Percentiles rank a stretch among this genome's conserved stretches.
Evolutionary conservation across 108 stramenopile species (phyloP).

Genomic region (Skeletonema tropicum): DNA sequence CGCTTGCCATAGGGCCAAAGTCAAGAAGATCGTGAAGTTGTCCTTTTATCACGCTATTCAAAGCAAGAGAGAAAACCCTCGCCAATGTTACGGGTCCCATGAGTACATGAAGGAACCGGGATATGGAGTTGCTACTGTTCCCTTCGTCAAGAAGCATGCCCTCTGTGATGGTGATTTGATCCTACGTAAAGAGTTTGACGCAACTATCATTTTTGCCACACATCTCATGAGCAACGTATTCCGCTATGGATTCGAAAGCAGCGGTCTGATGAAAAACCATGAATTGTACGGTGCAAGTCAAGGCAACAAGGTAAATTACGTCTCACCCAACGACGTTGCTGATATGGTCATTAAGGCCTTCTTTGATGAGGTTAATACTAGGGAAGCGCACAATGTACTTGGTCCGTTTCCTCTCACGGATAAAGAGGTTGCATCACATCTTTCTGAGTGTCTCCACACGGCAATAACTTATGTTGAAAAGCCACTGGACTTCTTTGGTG

Average conservation of each 20-base stretch:
- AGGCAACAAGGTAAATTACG: slow-evolving; percentile 55
- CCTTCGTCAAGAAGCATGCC: slow-evolving; percentile 48
- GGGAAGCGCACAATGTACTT: slow-evolving; percentile 30
- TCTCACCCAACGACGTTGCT: slow-evolving; percentile 55
- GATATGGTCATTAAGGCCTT: slow-evolving; percentile 40
- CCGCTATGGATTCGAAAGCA: slow-evolving; percentile 3
- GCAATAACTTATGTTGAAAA: slow-evolving; percentile 46
- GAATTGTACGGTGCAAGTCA: slow-evolving; percentile 45
- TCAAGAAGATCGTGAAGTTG: slow-evolving; percentile 47
- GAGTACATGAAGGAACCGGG: slow-evolving; percentile 9
- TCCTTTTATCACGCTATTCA: slow-evolving; percentile 49
- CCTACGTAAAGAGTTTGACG: slow-evolving; percentile 19
- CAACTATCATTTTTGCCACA: slow-evolving; percentile 46
- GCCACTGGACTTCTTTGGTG: slow-evolving; percentile 26
- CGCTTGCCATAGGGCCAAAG: slow-evolving; percentile 43
- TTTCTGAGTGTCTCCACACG: slow-evolving; percentile 37
- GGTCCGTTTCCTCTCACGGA: slow-evolving; percentile 46
- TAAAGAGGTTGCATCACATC: slow-evolving; percentile 40
- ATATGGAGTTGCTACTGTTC: slow-evolving; percentile 32
- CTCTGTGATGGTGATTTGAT: slow-evolving; percentile 45
- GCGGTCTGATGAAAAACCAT: slow-evolving; percentile 28
- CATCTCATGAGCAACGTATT: slow-evolving; percentile 56
- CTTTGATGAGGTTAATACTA: slow-evolving; percentile 31
- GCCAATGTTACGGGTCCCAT: slow-evolving; percentile 18
- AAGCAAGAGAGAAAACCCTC: slow-evolving; percentile 14